Base-by-base conservation (phyloP, 2,329 filamentous ascomycete species). In the Talaromyces amestolkiae region DNA sequence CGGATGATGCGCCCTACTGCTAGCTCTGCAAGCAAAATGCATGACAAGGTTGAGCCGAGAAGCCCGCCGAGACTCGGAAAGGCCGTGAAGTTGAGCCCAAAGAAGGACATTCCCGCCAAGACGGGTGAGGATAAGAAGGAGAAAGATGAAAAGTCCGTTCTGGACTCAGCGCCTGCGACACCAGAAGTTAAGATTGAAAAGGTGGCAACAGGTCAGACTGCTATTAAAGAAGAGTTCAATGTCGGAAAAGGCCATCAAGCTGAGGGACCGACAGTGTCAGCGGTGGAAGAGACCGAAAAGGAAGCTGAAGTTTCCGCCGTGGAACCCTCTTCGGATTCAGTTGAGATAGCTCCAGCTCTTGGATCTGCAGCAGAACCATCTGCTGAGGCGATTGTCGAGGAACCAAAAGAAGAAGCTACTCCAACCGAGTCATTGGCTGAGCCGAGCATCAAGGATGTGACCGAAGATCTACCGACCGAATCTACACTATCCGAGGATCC, bases 1-100 rank as follows among this genome's bases (percentile, higher is more conserved):
- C 75, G 82, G 62, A 83, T 84, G 81, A 84, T 83, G 80, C 78
- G 82, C 5, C 82, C 82, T 24, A 84, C 82, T 13, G 79, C 81
- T 37, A 82, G 81, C 68, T 83, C 81, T 60, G 80, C 81, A 9
- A 82, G 75, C 68, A 84, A 84, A 68, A 72, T 75, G 15, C 80
- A 83, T 59, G 82, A 83, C 17, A 82, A 81, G 68, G 64, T 78
- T 5, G 81, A 82, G 31, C 59, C 72, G 4, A 79, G 76, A 66
- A 78, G 75, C 58, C 78, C 78, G 41, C 76, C 79, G 6, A 75
- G 74, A 64, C 49, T 69, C 24, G 68, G 68, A 19, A 69, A 70
- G 39, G 58, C 70, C 17, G 54, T 67, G 31, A 66, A 64, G 11
- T 13, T 64, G 13, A 43, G 61, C 15, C 65, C 53, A n/a, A 66